These are phyloP conservation scores for Globisporangium ultimum DNA, from an alignment of 352 stramenopile genomes.

Conservation along the genomic window DNA sequence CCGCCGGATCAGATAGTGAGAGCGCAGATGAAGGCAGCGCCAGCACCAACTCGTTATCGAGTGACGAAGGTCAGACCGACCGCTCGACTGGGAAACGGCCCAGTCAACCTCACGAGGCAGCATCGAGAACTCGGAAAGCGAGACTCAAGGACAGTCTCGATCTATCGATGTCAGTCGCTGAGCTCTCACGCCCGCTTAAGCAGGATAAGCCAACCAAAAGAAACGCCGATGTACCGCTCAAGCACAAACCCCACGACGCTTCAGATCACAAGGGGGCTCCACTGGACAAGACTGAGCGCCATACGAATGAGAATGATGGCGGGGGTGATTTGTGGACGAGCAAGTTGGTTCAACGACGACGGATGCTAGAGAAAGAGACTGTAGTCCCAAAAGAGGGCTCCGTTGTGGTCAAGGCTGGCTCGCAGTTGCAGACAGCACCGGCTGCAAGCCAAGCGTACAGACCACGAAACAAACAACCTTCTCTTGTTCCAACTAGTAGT, in stretches of 20 bases:
- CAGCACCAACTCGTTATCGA: slow-evolving; percentile 14
- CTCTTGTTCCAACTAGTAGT: too few species aligned
- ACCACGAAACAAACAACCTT: too few species aligned
- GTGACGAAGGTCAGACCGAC: background rate
- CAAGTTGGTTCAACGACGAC: slow-evolving; percentile 39
- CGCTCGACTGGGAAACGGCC: too few species aligned
- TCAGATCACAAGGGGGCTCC: background rate
- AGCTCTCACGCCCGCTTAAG: background rate
- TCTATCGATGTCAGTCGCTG: slow-evolving; percentile 36
- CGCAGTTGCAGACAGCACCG: background rate
- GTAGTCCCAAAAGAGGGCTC: background rate
- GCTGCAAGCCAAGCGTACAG: too few species aligned
- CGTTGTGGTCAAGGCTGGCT: background rate
- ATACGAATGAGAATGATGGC: background rate
- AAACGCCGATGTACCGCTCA: background rate
- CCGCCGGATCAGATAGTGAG: slow-evolving; percentile 21
- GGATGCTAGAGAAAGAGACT: slow-evolving; percentile 29
- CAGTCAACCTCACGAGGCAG: background rate
- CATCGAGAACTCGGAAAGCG: slow-evolving; percentile 4
- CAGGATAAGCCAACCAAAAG: background rate
- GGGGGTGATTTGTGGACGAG: slow-evolving; percentile 13
- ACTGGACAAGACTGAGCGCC: background rate
- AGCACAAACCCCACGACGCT: background rate
- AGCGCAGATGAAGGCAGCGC: slow-evolving; percentile 13
- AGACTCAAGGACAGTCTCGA: slow-evolving; percentile 53